A percentile compares a stretch with the other conserved stretches of the same genome.
Conservation (phyloP, 208 protist species). For the Crithidia fasciculata region DNA sequence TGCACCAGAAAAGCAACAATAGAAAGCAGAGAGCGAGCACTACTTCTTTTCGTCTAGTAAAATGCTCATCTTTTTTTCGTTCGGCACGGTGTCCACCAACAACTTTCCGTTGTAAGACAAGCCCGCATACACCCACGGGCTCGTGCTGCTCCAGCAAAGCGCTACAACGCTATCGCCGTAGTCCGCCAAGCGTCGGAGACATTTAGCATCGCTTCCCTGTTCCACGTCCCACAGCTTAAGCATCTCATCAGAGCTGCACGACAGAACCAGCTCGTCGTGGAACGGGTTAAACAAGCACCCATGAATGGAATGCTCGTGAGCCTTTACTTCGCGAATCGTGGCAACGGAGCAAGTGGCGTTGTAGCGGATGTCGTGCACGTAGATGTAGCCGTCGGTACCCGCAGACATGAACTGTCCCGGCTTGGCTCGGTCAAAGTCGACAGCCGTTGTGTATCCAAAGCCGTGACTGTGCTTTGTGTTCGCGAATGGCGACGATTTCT, state of each 20-base stretch:
- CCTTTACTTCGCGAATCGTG: conserved; percentile 34
- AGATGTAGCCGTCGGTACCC: conserved; percentile 75
- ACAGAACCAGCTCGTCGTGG: conserved; percentile 83
- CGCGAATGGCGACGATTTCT: conserved; percentile 37
- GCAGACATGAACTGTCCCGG: conserved; percentile 64
- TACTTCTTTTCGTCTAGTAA: conserved; percentile 68
- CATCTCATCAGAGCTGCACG: conserved; percentile 70
- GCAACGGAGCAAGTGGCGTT: conserved; percentile 18
- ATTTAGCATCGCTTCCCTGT: conserved; percentile 36
- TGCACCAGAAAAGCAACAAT: neutral
- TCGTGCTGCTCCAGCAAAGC: conserved; percentile 77
- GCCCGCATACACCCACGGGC: conserved; percentile 88
- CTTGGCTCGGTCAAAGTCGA: conserved; percentile 77
- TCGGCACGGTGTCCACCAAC: conserved; percentile 79
- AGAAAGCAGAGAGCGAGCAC: neutral
- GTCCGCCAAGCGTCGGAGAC: conserved; percentile 56
- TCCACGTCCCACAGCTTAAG: conserved; percentile 83
- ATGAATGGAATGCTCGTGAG: conserved; percentile 75
- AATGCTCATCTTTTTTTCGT: conserved; percentile 87
- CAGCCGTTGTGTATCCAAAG: conserved; percentile 44
- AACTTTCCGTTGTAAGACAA: conserved; percentile 88
- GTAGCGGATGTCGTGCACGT: conserved; percentile 77
- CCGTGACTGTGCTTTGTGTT: conserved; percentile 50
- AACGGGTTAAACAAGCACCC: conserved; percentile 84
- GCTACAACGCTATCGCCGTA: conserved; percentile 82